These are phyloP conservation scores for Tolypocladium inflatum DNA, from an alignment of 2,329 filamentous ascomycete genomes.

Conservation along the genomic window DNA sequence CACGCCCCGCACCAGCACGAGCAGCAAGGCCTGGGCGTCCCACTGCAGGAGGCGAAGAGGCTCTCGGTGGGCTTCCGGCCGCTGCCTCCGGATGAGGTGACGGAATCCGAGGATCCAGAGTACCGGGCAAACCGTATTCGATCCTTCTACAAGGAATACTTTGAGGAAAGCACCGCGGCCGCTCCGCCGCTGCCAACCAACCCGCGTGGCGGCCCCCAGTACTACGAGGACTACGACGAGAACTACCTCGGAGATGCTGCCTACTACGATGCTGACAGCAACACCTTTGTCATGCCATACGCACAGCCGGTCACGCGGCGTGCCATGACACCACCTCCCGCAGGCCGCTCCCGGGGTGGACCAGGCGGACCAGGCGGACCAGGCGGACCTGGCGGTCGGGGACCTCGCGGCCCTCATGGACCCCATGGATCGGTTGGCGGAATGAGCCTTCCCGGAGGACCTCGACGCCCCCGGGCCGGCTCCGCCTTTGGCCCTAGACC, in stretches of 20 bases:
- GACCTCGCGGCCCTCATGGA: conserved; percentile 24
- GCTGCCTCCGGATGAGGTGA: conserved; percentile 74
- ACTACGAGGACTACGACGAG: conserved; percentile 69
- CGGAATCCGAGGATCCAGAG: conserved; percentile 78
- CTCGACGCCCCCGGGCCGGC: conserved; percentile 46
- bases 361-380: conserved; percentile 23
- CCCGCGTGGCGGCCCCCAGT: conserved; percentile 28
- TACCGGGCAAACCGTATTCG: conserved; percentile 91
- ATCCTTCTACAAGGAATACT: conserved; percentile 99
- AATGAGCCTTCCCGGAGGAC: conserved; percentile 34
- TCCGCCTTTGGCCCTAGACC: conserved; percentile 30
- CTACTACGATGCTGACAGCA: conserved; percentile 57
- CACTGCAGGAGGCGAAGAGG: conserved; percentile 44
- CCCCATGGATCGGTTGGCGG: conserved; percentile 40
- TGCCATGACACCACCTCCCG: conserved; percentile 90
- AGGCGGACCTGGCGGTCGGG: conserved; percentile 10
- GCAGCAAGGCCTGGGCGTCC: conserved; percentile 37
- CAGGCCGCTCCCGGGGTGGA: conserved; percentile 33
- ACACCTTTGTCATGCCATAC: conserved; percentile 71
- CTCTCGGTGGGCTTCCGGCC: conserved; percentile 71
- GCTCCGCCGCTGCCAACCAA: conserved; percentile 29
- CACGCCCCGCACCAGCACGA: conserved; percentile 15
- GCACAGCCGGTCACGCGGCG: conserved; percentile 78
- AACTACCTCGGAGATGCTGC: conserved; percentile 59
- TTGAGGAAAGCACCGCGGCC: conserved; percentile 64